Conservation (phyloP, 805 yeast species). For the Lachancea fermentati region DNA sequence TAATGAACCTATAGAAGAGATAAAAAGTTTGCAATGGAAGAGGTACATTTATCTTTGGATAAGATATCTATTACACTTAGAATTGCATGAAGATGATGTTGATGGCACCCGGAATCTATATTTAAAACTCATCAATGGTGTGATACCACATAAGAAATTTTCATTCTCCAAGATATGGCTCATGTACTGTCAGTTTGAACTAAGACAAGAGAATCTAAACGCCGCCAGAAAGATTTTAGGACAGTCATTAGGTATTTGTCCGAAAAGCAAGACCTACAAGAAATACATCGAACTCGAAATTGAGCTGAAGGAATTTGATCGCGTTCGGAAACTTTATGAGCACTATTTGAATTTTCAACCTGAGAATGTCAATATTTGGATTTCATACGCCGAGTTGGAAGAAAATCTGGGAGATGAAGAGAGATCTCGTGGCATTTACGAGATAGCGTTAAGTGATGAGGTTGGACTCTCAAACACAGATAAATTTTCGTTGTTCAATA, state of each 20-base stretch:
- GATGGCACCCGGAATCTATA: conserved; percentile 48
- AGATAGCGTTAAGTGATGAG: conserved; percentile 38
- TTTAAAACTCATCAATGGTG: conserved; percentile 38
- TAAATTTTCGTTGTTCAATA: conserved; percentile 27
- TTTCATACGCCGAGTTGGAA: conserved; percentile 66
- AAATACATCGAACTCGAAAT: conserved; percentile 66
- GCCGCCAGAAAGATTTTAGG: conserved; percentile 69
- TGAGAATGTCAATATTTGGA: conserved; percentile 40
- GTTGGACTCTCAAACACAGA: conserved; percentile 14
- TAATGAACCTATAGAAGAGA: conserved; percentile 24
- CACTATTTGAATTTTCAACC: conserved; percentile 39
- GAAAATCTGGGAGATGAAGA: conserved; percentile 58
- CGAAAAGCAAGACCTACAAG: conserved; percentile 52
- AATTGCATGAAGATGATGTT: conserved; percentile 39
- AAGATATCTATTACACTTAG: conserved; percentile 56
- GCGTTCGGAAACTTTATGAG: conserved; percentile 70
- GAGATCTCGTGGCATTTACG: conserved; percentile 59
- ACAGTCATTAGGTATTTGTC: conserved; percentile 59
- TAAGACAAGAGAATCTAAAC: conserved; percentile 49
- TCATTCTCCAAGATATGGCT: conserved; percentile 76
- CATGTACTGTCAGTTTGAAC: conserved; percentile 61
- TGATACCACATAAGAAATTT: conserved; percentile 54
- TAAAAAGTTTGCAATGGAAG: conserved; percentile 52
- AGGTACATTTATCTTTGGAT: conserved; percentile 69
- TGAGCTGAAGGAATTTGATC: conserved; percentile 67